Evolutionary conservation across 2,329 filamentous ascomycete genomes (phyloP).

Genomic region (Chaetomium strumarium): DNA sequence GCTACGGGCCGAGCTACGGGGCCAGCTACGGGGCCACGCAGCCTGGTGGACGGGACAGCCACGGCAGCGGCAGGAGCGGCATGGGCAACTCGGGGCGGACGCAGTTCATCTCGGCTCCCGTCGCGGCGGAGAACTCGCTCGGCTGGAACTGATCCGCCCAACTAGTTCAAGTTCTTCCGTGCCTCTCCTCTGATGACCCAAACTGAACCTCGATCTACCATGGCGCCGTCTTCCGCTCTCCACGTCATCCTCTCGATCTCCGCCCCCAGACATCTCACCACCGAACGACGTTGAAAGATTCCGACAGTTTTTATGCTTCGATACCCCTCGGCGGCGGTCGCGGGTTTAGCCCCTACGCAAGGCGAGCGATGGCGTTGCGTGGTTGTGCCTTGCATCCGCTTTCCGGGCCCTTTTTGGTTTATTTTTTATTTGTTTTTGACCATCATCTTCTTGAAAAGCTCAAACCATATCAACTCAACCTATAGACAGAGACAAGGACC

Average conservation of each 20-base stretch:
- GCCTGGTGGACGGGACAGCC: constrained; percentile 47
- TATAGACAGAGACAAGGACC: neutral
- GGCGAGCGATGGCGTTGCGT: neutral
- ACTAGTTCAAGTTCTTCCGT: neutral
- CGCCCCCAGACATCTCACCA: constrained; percentile 13
- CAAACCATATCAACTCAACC: neutral
- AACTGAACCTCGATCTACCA: constrained; percentile 17
- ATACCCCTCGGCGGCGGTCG: constrained; percentile 16
- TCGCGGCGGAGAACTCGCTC: constrained; percentile 89
- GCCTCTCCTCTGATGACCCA: neutral
- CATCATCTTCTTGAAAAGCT: neutral
- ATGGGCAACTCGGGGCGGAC: constrained; percentile 50
- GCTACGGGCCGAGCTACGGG: no score
- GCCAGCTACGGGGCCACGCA: constrained; percentile 43
- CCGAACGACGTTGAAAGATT: neutral
- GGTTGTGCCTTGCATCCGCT: neutral
- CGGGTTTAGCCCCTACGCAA: neutral
- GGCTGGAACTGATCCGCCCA: constrained; percentile 72
- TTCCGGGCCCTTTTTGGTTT: neutral
- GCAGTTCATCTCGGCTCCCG: constrained; percentile 75
- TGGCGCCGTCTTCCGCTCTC: constrained; percentile 1
- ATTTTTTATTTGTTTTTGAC: neutral
- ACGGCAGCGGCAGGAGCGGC: constrained; percentile 50
- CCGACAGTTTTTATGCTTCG: constrained; percentile 19
- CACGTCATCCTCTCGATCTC: neutral